Percentiles rank a stretch among this genome's conserved stretches.
These are phyloP conservation scores for Penicillium sclerotiorum DNA, from an alignment of 2,329 filamentous ascomycete genomes.

Conservation along the genomic window DNA sequence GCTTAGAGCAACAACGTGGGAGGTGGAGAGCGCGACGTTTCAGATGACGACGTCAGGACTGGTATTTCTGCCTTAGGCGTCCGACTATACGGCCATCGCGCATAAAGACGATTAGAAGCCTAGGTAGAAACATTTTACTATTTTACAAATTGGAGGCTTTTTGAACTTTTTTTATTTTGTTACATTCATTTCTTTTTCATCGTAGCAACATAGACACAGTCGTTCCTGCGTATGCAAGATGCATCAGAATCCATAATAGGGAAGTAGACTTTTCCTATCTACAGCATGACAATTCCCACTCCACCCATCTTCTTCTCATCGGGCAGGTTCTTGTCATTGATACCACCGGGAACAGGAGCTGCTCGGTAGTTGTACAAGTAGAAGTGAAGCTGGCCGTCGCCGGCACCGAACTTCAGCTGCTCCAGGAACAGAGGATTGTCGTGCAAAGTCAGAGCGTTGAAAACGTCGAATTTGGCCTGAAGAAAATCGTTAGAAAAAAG, in stretches of 20 bases:
- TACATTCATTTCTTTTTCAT: conserved; percentile 3
- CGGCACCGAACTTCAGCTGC: conserved; percentile 90
- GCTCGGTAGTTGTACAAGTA: conserved; percentile 98
- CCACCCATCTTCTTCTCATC: conserved; percentile 80
- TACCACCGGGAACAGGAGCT: conserved; percentile 79
- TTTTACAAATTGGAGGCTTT: background rate
- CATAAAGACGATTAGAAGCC: too few species aligned
- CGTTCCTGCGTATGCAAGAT: conserved; percentile 16
- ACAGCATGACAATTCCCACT: conserved; percentile 85
- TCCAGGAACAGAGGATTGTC: conserved; percentile 94
- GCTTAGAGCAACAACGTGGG: background rate
- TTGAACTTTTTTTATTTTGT: background rate
- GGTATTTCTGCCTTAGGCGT: conserved; percentile 20
- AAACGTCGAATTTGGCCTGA: conserved; percentile 82
- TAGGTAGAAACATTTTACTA: too few species aligned
- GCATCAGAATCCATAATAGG: conserved; percentile 11
- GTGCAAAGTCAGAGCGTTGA: conserved; percentile 91
- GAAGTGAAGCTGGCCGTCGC: conserved; percentile 93
- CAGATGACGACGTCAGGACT: conserved; percentile 22
- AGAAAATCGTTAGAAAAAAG: conserved; percentile 5
- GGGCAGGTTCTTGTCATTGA: conserved; percentile 75
- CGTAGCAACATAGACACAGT: conserved; percentile 14
- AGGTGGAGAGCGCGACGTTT: conserved; percentile 18
- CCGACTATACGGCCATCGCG: background rate
- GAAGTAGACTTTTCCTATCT: conserved; percentile 21